Conservation (phyloP, 2,329 filamentous ascomycete genomes). For the Aspergillus sp. region DNA sequence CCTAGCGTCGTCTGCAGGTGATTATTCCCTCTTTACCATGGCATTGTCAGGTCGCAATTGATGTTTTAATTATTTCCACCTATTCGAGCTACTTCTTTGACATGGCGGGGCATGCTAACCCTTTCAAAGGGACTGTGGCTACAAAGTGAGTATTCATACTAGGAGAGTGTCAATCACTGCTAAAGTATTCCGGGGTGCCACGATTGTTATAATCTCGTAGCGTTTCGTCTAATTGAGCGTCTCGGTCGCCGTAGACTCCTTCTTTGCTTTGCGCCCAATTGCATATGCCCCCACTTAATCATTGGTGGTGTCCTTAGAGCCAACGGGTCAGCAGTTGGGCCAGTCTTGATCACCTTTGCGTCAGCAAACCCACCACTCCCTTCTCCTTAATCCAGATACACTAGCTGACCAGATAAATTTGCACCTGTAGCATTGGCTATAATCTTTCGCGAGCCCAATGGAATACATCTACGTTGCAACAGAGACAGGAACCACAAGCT, state of each 20-base stretch:
- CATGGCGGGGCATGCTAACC: neutral
- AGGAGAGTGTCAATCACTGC: neutral
- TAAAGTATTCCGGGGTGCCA: neutral
- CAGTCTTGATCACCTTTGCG: neutral
- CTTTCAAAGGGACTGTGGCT: neutral
- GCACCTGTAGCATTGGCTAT: too few relatives aligned
- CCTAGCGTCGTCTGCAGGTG: neutral
- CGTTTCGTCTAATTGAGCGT: neutral
- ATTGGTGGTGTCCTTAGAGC: neutral
- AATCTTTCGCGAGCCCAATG: too few relatives aligned
- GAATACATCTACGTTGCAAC: too few relatives aligned
- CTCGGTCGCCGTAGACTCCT: neutral
- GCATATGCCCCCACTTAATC: neutral
- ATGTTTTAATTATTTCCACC: neutral
- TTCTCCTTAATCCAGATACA: neutral
- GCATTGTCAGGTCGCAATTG: neutral
- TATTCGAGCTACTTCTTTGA: constrained; percentile 3
- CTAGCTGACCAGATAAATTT: too few relatives aligned
- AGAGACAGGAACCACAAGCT: too few relatives aligned
- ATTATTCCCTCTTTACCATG: neutral
- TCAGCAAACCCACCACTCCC: neutral
- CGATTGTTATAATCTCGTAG: neutral
- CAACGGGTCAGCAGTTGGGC: neutral
- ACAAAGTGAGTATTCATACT: neutral
- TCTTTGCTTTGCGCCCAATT: neutral